A percentile compares a stretch with the other conserved stretches of the same genome.
Conservation (phyloP, 345 rosid species). For the Salix arbutifolia region DNA sequence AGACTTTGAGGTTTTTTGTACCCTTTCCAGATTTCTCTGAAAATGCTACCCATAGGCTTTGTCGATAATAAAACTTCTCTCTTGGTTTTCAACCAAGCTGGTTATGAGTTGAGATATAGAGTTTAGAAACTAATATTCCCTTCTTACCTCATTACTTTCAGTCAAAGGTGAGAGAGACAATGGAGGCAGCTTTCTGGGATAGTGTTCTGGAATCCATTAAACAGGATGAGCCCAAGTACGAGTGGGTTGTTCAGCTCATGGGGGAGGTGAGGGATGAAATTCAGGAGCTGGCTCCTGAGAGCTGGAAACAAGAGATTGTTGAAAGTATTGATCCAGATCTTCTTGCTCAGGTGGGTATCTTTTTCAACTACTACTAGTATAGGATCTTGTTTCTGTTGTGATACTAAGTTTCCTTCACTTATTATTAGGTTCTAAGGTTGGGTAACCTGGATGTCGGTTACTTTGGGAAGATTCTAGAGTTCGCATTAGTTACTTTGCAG, state of each 20-base stretch:
- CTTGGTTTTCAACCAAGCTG: no score
- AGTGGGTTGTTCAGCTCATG: conserved; percentile 63
- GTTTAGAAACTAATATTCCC: not conserved
- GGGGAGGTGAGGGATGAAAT: conserved; percentile 89
- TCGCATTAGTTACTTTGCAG: conserved; percentile 63
- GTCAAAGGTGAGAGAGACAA: conserved; percentile 63
- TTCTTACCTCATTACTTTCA: conserved; percentile 20
- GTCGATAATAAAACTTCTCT: no score
- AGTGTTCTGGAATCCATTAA: conserved; percentile 59
- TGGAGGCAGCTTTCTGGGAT: conserved; percentile 96
- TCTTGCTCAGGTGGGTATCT: conserved; percentile 60
- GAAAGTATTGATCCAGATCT: conserved; percentile 71
- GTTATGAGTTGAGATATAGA: not conserved
- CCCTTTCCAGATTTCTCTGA: no score
- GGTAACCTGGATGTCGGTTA: conserved; percentile 68
- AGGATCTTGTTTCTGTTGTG: not conserved
- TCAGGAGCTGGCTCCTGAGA: conserved; percentile 70
- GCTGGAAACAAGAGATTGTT: conserved; percentile 72
- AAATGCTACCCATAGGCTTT: no score
- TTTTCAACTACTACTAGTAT: not conserved
- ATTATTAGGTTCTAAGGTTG: conserved; percentile 56
- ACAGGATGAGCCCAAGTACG: conserved; percentile 57
- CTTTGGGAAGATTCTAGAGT: conserved; percentile 71
- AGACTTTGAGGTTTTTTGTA: no score
- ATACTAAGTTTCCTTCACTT: not conserved